Percentiles rank a stretch among this genome's conserved stretches.
phyloP scores from a whole-genome alignment of 108 stramenopile species.

The Schizochytrium sp. region DNA sequence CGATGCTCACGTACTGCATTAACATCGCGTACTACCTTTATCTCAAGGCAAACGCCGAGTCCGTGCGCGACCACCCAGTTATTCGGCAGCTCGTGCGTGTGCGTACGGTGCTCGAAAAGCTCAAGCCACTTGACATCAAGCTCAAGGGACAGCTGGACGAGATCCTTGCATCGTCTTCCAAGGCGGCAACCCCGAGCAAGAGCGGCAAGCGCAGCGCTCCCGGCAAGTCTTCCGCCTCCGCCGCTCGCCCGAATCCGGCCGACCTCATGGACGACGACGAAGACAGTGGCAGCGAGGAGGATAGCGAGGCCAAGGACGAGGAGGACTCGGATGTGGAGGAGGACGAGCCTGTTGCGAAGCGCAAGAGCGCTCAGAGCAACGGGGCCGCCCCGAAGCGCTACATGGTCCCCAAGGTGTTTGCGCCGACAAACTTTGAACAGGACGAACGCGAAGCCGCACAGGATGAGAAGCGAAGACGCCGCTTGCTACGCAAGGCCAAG shows the following conservation, averaged over 20 bases:
- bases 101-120: conserved; percentile 37
- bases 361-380: neutral
- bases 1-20: conserved; percentile 42
- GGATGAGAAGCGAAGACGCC: neutral
- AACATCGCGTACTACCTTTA: conserved; percentile 48
- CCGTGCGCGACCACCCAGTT: conserved; percentile 40
- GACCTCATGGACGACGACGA: conserved; percentile 27
- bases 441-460: neutral
- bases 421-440: neutral
- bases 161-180: conserved; percentile 18
- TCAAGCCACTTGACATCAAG: conserved; percentile 34
- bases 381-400: neutral
- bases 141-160: conserved; percentile 44
- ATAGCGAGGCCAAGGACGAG: neutral
- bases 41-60: conserved; percentile 42
- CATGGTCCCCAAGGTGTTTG: conserved; percentile 15
- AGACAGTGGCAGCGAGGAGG: conserved; percentile 6
- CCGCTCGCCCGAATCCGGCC: conserved; percentile 12
- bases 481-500: neutral
- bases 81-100: conserved; percentile 36
- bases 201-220: too few relatives aligned
- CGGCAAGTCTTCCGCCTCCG: neutral
- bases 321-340: neutral
- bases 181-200: neutral
- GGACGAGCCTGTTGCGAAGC: neutral